Conservation (phyloP, 306 rosid species). For the Quillaja saponaria region DNA sequence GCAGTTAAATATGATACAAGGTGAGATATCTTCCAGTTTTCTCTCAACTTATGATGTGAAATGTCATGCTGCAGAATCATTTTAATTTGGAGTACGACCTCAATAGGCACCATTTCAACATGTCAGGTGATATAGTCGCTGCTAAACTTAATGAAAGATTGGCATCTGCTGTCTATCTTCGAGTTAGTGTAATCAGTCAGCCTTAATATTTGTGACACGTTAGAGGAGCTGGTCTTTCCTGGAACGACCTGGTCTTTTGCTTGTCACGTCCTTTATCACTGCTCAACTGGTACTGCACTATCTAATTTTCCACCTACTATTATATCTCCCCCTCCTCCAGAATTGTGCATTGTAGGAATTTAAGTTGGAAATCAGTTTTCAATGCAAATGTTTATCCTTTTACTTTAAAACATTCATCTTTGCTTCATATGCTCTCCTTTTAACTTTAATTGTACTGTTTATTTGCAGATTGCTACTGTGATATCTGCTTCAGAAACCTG, state of each 20-base stretch:
- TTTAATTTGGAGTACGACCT: constrained; percentile 42
- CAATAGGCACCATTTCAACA: constrained; percentile 7
- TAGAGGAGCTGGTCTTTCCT: constrained; percentile 69
- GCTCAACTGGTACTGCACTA: constrained; percentile 62
- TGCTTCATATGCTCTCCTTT: neutral
- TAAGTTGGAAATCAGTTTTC: too few species aligned
- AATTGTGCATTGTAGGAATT: too few species aligned
- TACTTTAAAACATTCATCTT: neutral
- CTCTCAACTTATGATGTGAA: neutral
- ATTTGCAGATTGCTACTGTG: constrained; percentile 59
- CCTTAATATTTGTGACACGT: constrained; percentile 72
- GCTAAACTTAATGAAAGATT: constrained; percentile 27
- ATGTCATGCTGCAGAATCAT: constrained; percentile 35
- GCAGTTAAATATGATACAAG: neutral
- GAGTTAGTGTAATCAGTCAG: constrained; percentile 77
- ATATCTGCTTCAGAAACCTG: constrained; percentile 52
- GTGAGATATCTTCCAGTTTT: neutral
- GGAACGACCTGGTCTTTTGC: constrained; percentile 71
- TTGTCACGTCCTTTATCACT: constrained; percentile 51
- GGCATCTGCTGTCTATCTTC: constrained; percentile 70
- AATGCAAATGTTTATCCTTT: too few species aligned
- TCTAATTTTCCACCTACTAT: neutral
- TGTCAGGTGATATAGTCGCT: neutral
- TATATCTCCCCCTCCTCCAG: neutral
- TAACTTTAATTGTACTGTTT: neutral